A percentile compares a stretch with the other conserved stretches of the same genome.
phyloP scores from a whole-genome alignment of 345 rosid species.

The Salix purpurea region DNA sequence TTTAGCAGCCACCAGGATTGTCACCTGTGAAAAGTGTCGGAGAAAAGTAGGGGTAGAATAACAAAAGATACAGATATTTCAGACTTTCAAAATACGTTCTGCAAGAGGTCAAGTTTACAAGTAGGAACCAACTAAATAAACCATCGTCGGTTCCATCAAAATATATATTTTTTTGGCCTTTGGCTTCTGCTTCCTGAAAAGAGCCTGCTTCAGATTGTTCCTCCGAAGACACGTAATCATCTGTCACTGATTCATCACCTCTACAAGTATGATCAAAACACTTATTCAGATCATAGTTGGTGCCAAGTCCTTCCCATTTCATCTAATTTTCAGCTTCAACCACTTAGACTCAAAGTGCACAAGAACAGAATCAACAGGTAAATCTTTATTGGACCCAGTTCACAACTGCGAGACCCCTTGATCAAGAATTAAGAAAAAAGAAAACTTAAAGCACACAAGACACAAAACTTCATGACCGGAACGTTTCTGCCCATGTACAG shows the following conservation, averaged over 20 bases:
- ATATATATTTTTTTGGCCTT: conserved; percentile 1
- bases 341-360: neutral
- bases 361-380: neutral
- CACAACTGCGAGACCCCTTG: neutral
- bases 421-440: neutral
- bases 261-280: conserved; percentile 13
- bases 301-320: conserved; percentile 42
- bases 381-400: neutral
- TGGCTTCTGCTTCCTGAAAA: conserved; percentile 20
- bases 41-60: neutral
- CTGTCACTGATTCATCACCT: conserved; percentile 12
- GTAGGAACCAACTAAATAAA: too few species aligned
- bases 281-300: conserved; percentile 24
- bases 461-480: neutral
- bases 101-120: too few species aligned
- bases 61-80: too few species aligned
- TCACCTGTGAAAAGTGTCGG: conserved; percentile 6
- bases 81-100: too few species aligned
- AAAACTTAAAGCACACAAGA: neutral
- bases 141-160: too few species aligned
- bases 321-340: conserved; percentile 12
- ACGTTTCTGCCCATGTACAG: neutral
- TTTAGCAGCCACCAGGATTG: conserved; percentile 10
- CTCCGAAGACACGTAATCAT: conserved; percentile 20
- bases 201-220: conserved; percentile 16